These are phyloP conservation scores for Suillus hirtellus DNA, from an alignment of 768 basidiomycete species.

Conservation along the genomic window DNA sequence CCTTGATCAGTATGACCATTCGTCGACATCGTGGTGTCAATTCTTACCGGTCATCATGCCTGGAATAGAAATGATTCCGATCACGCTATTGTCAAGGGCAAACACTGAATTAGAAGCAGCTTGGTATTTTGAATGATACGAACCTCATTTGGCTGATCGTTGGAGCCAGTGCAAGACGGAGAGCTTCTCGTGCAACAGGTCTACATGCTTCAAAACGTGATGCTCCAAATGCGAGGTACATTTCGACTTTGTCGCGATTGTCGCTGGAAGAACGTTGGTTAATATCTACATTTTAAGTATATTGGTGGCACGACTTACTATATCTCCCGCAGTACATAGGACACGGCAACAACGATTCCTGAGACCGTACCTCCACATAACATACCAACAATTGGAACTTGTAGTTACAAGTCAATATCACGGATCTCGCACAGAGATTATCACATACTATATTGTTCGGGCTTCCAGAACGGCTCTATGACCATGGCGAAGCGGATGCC, in stretches of 20 bases:
- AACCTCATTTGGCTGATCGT: slow-evolving; percentile 87
- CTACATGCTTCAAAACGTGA: slow-evolving; percentile 80
- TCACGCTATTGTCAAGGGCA: slow-evolving; percentile 45
- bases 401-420: not conserved
- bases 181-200: slow-evolving; percentile 75
- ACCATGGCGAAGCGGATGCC: slow-evolving; percentile 78
- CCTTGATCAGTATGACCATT: slow-evolving; percentile 41
- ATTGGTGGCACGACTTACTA: slow-evolving; percentile 44
- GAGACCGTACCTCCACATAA: slow-evolving; percentile 79
- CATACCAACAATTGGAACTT: slow-evolving; percentile 87
- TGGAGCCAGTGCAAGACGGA: slow-evolving; percentile 78
- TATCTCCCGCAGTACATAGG: slow-evolving; percentile 74
- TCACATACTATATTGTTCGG: slow-evolving; percentile 72
- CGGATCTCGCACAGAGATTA: not conserved
- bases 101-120: slow-evolving; percentile 1
- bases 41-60: slow-evolving; percentile 35
- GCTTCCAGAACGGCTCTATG: slow-evolving; percentile 78
- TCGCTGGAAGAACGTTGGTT: slow-evolving; percentile 47
- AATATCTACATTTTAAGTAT: not conserved
- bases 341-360: slow-evolving; percentile 68
- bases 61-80: slow-evolving; percentile 77
- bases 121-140: slow-evolving; percentile 8
- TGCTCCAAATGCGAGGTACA: slow-evolving; percentile 83
- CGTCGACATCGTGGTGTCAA: not conserved
- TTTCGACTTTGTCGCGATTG: slow-evolving; percentile 83